These are phyloP conservation scores for Elongisporangium senticosum DNA, from an alignment of 352 stramenopile species.

Conservation along the genomic window DNA sequence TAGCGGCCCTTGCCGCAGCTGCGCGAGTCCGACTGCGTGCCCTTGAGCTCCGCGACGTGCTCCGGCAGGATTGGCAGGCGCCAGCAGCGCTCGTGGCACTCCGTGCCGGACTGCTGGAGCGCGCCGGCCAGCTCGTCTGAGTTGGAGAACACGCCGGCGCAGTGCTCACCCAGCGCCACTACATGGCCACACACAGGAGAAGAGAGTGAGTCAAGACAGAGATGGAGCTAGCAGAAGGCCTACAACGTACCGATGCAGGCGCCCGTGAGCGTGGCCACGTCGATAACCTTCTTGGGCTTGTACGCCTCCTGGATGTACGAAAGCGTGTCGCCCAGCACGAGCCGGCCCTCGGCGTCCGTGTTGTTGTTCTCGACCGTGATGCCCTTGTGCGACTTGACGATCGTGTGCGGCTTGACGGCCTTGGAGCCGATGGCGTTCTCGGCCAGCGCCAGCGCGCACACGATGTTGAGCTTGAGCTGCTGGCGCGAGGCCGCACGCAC, in stretches of 20 bases:
- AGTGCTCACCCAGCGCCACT: constrained; percentile 86
- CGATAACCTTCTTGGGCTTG: constrained; percentile 90
- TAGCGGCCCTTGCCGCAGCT: constrained; percentile 76
- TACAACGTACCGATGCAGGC: constrained; percentile 66
- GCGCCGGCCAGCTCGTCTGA: constrained; percentile 74
- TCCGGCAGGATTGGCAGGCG: constrained; percentile 84
- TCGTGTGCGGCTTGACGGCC: constrained; percentile 81
- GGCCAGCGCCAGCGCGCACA: constrained; percentile 67
- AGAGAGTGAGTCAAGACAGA: too few species aligned
- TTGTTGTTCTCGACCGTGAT: constrained; percentile 92
- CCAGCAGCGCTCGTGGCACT: constrained; percentile 85
- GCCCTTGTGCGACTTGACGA: constrained; percentile 87
- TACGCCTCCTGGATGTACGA: constrained; percentile 87
- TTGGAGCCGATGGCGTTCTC: constrained; percentile 87
- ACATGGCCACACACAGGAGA: too few species aligned
- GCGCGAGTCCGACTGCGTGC: constrained; percentile 70
- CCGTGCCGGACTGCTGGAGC: constrained; percentile 52
- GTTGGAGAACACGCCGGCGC: constrained; percentile 91
- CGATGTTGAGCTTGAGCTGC: constrained; percentile 76
- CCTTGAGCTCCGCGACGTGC: constrained; percentile 79
- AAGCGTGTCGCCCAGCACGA: constrained; percentile 88
- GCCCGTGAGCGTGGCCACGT: constrained; percentile 92
- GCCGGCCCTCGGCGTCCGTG: constrained; percentile 89
- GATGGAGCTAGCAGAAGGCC: neutral
- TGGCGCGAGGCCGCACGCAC: constrained; percentile 64